Evolutionary conservation across 2,329 filamentous ascomycete genomes (phyloP).

Genomic region (Colletotrichum sp.): DNA sequence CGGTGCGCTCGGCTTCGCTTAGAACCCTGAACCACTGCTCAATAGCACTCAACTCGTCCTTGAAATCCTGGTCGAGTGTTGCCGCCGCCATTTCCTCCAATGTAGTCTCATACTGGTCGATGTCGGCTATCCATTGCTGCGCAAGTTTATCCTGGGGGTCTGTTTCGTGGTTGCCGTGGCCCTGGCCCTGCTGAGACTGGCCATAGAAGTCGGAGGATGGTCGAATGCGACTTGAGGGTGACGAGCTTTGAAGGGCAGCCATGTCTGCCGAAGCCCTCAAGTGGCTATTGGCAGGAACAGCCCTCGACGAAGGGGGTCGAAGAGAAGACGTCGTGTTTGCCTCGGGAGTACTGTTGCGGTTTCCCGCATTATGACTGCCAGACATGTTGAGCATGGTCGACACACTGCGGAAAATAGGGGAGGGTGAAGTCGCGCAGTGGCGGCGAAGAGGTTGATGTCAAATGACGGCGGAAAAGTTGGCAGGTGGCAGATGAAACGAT

Average conservation of each 20-base stretch:
- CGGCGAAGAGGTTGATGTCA: constrained; percentile 3
- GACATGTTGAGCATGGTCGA: constrained; percentile 65
- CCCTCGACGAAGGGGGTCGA: constrained; percentile 80
- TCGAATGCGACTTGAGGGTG: constrained; percentile 80
- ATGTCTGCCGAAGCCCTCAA: constrained; percentile 96
- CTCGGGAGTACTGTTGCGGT: constrained; percentile 97
- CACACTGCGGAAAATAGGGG: constrained; percentile 15
- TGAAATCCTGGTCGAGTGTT: constrained; percentile 99
- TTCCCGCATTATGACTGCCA: constrained; percentile 73
- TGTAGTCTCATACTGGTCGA: constrained; percentile 98
- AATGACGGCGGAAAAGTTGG: background rate
- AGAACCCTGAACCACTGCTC: constrained; percentile 99
- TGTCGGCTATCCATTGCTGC: constrained; percentile 98
- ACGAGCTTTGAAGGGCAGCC: constrained; percentile 75
- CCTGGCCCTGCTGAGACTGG: constrained; percentile 71
- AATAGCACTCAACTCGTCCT: constrained; percentile 97
- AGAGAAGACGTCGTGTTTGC: constrained; percentile 81
- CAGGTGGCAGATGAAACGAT: constrained; percentile 20
- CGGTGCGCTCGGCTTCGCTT: constrained; percentile 95
- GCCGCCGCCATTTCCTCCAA: constrained; percentile 98
- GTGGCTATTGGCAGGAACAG: constrained; percentile 80
- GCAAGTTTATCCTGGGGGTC: constrained; percentile 93
- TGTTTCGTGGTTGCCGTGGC: constrained; percentile 70
- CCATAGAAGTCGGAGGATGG: constrained; percentile 96
- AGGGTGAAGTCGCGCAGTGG: background rate